phyloP scores from a whole-genome alignment of 75 land plant species.

The Pseudotsuga menziesii region DNA sequence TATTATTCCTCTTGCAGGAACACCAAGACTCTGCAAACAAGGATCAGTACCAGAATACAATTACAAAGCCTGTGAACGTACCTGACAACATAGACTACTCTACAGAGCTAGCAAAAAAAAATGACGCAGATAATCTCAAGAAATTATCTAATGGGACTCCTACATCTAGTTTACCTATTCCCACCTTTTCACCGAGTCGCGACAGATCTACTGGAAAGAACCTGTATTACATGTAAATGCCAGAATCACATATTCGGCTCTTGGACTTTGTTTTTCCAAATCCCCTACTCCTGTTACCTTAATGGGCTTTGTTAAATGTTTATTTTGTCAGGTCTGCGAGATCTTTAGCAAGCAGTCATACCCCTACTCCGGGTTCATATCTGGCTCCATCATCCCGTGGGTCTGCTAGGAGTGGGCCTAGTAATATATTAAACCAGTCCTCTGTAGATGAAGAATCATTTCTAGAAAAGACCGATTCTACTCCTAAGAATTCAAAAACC shows the following conservation, averaged over 20 bases:
- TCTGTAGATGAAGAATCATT: conserved; percentile 24
- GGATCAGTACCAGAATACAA: no score
- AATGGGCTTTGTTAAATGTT: conserved; percentile 8
- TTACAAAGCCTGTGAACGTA: not conserved
- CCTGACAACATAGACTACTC: not conserved
- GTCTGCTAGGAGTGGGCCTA: conserved; percentile 1
- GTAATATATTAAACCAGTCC: not conserved
- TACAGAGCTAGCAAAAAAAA: not conserved
- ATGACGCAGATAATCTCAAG: not conserved
- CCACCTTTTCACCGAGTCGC: conserved; percentile 11
- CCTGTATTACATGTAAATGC: conserved; percentile 40
- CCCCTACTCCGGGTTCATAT: conserved; percentile 52
- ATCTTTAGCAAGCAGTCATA: conserved; percentile 59
- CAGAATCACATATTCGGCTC: not conserved
- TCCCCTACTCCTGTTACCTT: not conserved
- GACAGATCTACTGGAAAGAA: conserved; percentile 15
- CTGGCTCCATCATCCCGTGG: conserved; percentile 46
- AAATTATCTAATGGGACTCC: not conserved
- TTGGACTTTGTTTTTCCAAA: not conserved
- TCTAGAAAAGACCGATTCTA: conserved; percentile 4
- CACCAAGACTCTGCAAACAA: no score
- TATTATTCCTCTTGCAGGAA: no score
- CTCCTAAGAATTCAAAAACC: conserved; percentile 17
- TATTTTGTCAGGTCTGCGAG: conserved; percentile 94
- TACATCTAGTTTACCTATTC: conserved; percentile 28